These are phyloP conservation scores for Xenoacremonium recifei DNA, from an alignment of 2,329 filamentous ascomycete species.

Conservation along the genomic window DNA sequence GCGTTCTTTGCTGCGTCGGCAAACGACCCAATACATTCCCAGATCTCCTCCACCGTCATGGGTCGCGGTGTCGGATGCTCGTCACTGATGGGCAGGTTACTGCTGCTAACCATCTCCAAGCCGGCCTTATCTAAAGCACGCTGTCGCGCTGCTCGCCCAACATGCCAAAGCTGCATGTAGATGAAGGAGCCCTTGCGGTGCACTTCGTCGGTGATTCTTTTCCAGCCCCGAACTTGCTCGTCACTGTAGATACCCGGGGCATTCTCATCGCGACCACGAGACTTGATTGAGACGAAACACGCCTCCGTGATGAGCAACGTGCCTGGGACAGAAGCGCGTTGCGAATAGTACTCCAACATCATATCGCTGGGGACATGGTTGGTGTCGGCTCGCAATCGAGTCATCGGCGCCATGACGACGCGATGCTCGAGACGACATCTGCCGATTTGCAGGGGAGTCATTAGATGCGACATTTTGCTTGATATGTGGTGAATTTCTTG, in stretches of 20 bases:
- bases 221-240: slow-evolving; percentile 60
- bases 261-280: slow-evolving; percentile 33
- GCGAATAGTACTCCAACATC: slow-evolving; percentile 46
- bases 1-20: slow-evolving; percentile 53
- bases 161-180: slow-evolving; percentile 61
- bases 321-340: slow-evolving; percentile 42
- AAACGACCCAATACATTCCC: slow-evolving; percentile 59
- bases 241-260: slow-evolving; percentile 57
- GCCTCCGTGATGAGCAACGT: slow-evolving; percentile 44
- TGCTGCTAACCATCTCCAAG: slow-evolving; percentile 19
- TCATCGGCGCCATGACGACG: slow-evolving; percentile 57
- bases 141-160: slow-evolving; percentile 52
- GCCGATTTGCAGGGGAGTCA: neutral
- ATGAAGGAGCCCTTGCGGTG: slow-evolving; percentile 62
- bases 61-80: slow-evolving; percentile 51
- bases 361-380: slow-evolving; percentile 22
- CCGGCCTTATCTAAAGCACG: slow-evolving; percentile 19
- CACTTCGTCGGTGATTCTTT: slow-evolving; percentile 58
- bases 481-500: too few relatives aligned
- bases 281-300: slow-evolving; percentile 39
- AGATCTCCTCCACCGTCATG: slow-evolving; percentile 66
- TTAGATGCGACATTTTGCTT: too few relatives aligned
- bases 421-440: slow-evolving; percentile 35
- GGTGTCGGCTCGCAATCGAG: slow-evolving; percentile 49
- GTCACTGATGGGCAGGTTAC: slow-evolving; percentile 37